Conservation (phyloP, 179 eudicot species). For the Patellifolia procumbens region DNA sequence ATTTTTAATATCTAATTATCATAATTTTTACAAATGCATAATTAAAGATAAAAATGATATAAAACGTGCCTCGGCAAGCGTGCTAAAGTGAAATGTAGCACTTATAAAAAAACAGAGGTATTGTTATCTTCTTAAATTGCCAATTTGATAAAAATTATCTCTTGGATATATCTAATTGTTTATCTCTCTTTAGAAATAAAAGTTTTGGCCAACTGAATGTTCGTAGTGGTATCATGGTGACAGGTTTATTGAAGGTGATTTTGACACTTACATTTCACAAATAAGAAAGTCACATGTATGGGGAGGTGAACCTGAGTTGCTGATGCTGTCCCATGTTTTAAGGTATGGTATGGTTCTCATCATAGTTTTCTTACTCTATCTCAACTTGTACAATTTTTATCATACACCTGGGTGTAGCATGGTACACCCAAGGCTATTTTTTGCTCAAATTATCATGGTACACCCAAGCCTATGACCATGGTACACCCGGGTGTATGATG, state of each 20-base stretch:
- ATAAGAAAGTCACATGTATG: constrained; percentile 88
- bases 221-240: constrained; percentile 17
- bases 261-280: constrained; percentile 64
- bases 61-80: no score
- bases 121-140: not conserved
- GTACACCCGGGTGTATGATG: no score
- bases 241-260: constrained; percentile 97
- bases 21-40: no score
- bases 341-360: constrained; percentile 42
- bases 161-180: not conserved
- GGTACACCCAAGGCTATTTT: no score
- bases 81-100: no score
- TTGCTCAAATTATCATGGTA: no score
- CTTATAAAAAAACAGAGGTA: no score
- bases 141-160: not conserved
- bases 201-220: not conserved
- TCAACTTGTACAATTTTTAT: no score
- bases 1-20: no score
- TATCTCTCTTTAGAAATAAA: not conserved
- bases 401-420: no score
- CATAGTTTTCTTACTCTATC: not conserved
- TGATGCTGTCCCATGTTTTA: constrained; percentile 96
- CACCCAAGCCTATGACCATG: no score
- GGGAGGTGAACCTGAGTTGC: constrained; percentile 98
- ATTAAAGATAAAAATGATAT: no score